These are phyloP conservation scores for Metschnikowia cerradonensis DNA, from an alignment of 805 yeast species.

Conservation along the genomic window DNA sequence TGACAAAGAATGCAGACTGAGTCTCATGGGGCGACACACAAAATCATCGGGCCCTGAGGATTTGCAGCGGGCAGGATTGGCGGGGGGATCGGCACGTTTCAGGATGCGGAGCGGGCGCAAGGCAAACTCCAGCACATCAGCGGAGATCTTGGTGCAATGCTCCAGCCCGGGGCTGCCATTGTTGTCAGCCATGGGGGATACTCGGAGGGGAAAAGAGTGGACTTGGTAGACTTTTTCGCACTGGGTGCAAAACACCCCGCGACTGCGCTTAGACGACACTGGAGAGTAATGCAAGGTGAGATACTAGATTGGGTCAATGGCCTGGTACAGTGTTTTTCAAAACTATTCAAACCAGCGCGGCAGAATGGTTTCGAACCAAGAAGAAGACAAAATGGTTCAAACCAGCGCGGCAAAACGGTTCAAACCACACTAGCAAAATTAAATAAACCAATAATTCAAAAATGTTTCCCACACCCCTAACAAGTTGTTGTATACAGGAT, in stretches of 20 bases:
- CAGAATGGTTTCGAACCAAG: too few species aligned
- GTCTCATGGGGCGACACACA: conserved; percentile 36
- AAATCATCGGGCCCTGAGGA: conserved; percentile 24
- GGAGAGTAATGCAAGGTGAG: not conserved
- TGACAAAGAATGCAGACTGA: conserved; percentile 16
- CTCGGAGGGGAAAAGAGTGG: not conserved
- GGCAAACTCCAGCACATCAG: conserved; percentile 7
- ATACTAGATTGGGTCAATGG: too few species aligned
- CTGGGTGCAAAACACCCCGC: conserved; percentile 9
- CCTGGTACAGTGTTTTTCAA: too few species aligned
- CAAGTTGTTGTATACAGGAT: too few species aligned
- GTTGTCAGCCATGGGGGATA: not conserved
- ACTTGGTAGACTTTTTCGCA: conserved; percentile 3
- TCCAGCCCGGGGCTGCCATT: not conserved
- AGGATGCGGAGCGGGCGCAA: conserved; percentile 16
- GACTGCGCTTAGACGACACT: not conserved
- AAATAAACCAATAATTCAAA: too few species aligned
- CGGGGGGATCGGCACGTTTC: conserved; percentile 6
- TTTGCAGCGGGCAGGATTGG: not conserved
- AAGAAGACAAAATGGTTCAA: too few species aligned
- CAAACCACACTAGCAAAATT: too few species aligned
- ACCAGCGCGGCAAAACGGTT: too few species aligned
- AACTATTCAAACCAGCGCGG: too few species aligned
- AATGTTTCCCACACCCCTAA: too few species aligned
- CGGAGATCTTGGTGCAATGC: not conserved